Conservation (phyloP, 805 yeast species). For the Candida germanica region DNA sequence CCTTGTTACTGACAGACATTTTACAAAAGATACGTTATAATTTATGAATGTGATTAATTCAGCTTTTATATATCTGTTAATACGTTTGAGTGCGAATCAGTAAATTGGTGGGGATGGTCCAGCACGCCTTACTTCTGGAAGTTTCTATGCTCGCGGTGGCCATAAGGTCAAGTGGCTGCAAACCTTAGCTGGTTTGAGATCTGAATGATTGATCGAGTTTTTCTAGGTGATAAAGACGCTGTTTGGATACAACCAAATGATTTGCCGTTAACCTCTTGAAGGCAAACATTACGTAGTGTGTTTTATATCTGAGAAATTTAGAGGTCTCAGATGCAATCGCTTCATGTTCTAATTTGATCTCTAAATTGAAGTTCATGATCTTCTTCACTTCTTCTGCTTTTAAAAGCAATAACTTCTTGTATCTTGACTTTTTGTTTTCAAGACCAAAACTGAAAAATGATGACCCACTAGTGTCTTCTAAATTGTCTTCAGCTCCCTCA, state of each 20-base stretch:
- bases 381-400: slow-evolving; percentile 41
- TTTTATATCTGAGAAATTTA: slow-evolving; percentile 51
- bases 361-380: slow-evolving; percentile 42
- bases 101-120: not conserved
- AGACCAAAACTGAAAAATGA: slow-evolving; percentile 38
- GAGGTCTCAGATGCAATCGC: slow-evolving; percentile 60
- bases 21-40: too few species aligned
- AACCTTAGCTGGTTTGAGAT: too few species aligned
- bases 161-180: slow-evolving; percentile 4
- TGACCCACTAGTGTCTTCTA: slow-evolving; percentile 7
- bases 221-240: slow-evolving; percentile 7
- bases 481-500: not conserved
- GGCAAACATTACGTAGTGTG: slow-evolving; percentile 35
- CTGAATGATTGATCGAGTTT: slow-evolving; percentile 1
- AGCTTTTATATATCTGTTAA: not conserved
- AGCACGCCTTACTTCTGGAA: slow-evolving; percentile 4
- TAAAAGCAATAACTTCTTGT: slow-evolving; percentile 40
- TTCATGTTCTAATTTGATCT: slow-evolving; percentile 57
- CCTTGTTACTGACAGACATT: slow-evolving; percentile 54
- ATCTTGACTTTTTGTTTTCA: slow-evolving; percentile 51
- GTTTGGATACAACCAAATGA: slow-evolving; percentile 8
- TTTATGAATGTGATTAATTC: not conserved
- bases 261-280: slow-evolving; percentile 27
- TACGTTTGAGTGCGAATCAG: not conserved
- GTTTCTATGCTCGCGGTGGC: too few species aligned